These are phyloP conservation scores for Bruguiera sexangula DNA, from an alignment of 345 rosid species.

Conservation along the genomic window DNA sequence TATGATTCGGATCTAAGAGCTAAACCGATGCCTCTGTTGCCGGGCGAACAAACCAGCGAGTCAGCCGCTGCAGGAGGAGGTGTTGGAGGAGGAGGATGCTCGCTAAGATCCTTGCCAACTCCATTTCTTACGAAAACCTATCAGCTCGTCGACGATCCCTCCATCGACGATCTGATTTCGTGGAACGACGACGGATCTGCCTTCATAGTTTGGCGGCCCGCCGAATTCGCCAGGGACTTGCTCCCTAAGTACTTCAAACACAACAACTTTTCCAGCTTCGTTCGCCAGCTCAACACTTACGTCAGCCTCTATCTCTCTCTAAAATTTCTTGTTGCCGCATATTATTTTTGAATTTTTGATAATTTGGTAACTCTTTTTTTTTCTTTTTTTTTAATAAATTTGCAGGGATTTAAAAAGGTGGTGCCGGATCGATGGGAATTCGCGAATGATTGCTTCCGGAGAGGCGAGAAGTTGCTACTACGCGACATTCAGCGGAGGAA, in stretches of 20 bases:
- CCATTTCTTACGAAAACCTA: constrained; percentile 81
- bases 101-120: constrained; percentile 66
- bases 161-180: constrained; percentile 69
- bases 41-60: constrained; percentile 53
- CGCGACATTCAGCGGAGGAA: constrained; percentile 86
- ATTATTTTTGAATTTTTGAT: neutral
- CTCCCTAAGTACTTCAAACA: constrained; percentile 86
- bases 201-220: constrained; percentile 85
- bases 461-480: constrained; percentile 66
- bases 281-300: constrained; percentile 90
- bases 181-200: constrained; percentile 90
- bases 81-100: constrained; percentile 35
- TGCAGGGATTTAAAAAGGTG: constrained; percentile 75
- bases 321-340: neutral
- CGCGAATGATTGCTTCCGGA: constrained; percentile 66
- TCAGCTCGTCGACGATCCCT: constrained; percentile 67
- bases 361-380: too few relatives aligned
- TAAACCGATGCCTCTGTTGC: constrained; percentile 2
- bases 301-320: constrained; percentile 29
- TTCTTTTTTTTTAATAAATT: too few relatives aligned
- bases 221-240: constrained; percentile 75
- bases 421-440: constrained; percentile 98
- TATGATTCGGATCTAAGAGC: too few relatives aligned
- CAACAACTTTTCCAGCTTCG: constrained; percentile 90
- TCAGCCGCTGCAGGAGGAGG: constrained; percentile 30